Evolutionary conservation across 2,329 filamentous ascomycete species (phyloP).

Genomic region (Aureobasidium sp.): DNA sequence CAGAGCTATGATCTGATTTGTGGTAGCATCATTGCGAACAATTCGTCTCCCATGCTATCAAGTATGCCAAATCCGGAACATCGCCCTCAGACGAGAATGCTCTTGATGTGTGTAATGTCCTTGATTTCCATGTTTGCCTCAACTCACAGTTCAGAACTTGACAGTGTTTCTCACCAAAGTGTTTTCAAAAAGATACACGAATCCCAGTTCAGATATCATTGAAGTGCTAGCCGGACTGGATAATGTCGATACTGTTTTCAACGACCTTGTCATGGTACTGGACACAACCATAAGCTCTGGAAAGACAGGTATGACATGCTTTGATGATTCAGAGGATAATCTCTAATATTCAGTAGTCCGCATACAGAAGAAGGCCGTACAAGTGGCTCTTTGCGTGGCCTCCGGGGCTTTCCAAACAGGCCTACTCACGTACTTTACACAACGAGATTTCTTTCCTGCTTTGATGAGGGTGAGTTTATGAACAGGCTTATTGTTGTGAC

Average conservation of each 20-base stretch:
- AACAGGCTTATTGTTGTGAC: background rate
- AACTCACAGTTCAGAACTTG: constrained; percentile 63
- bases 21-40: constrained; percentile 60
- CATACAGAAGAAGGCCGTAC: constrained; percentile 70
- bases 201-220: constrained; percentile 92
- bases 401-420: constrained; percentile 96
- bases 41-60: constrained; percentile 68
- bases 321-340: background rate
- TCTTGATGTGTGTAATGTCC: constrained; percentile 61
- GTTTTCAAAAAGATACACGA: constrained; percentile 84
- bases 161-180: constrained; percentile 78
- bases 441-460: constrained; percentile 86
- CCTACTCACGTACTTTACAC: constrained; percentile 88
- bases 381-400: constrained; percentile 73
- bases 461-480: constrained; percentile 73
- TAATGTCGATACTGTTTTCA: constrained; percentile 77
- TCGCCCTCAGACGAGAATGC: constrained; percentile 67
- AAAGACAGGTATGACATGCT: constrained; percentile 52
- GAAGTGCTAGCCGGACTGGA: constrained; percentile 82
- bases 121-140: background rate
- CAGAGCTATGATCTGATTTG: background rate
- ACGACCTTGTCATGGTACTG: constrained; percentile 76
- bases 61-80: constrained; percentile 55
- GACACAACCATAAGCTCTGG: constrained; percentile 79
- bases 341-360: constrained; percentile 48